Conservation (phyloP, 2,329 filamentous ascomycete species). For the Arthrobotrys conoides region DNA sequence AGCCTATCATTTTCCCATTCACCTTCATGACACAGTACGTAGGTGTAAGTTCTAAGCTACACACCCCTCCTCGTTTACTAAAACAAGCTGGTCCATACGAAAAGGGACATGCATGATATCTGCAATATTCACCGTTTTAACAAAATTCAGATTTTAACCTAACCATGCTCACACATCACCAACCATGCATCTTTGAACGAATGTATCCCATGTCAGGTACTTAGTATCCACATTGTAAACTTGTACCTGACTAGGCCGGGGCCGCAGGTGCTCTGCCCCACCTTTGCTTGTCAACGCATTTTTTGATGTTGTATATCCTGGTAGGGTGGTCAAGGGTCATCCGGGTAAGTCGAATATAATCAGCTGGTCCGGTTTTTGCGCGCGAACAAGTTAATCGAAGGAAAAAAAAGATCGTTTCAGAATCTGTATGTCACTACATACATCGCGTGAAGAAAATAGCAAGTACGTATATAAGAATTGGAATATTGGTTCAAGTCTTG, state of each 20-base stretch:
- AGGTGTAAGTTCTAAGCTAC: not conserved
- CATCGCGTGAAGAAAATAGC: conserved; percentile 1
- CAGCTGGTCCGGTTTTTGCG: conserved; percentile 17
- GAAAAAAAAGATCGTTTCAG: conserved; percentile 17
- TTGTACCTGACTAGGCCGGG: conserved; percentile 31
- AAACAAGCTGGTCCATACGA: conserved; percentile 41
- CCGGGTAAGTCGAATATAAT: conserved; percentile 16
- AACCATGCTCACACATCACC: conserved; percentile 25
- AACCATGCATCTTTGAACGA: conserved; percentile 7
- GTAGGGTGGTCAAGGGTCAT: conserved; percentile 4
- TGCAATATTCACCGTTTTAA: not conserved
- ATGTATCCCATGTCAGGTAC: conserved; percentile 10
- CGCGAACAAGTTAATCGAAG: not conserved
- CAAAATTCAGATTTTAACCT: conserved; percentile 19
- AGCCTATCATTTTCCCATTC: too few species aligned
- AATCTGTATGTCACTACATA: conserved; percentile 2
- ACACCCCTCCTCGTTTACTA: conserved; percentile 28
- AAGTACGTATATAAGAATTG: not conserved
- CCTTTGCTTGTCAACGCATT: conserved; percentile 15
- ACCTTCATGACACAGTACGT: not conserved
- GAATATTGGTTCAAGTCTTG: not conserved
- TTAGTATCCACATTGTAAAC: conserved; percentile 24
- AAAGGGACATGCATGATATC: not conserved
- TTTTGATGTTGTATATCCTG: conserved; percentile 22
- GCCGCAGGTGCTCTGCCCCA: not conserved